phyloP scores from a whole-genome alignment of 495 filamentous ascomycete genomes.

The Cercophora samala region DNA sequence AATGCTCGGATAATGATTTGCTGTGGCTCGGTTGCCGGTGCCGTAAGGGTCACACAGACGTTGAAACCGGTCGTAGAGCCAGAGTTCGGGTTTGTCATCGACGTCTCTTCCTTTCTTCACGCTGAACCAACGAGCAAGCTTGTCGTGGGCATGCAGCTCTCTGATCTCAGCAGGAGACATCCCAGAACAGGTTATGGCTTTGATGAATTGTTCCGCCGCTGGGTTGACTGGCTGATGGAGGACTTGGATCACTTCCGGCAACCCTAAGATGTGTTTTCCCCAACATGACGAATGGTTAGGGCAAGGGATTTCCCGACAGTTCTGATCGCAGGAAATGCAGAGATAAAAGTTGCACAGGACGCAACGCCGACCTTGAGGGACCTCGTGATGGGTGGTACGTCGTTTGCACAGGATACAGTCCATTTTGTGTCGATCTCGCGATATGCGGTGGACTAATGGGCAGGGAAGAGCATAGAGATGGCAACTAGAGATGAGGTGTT shows the following conservation, averaged over 20 bases:
- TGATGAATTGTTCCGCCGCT: neutral
- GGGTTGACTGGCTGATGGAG: neutral
- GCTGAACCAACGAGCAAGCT: neutral
- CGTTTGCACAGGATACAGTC: neutral
- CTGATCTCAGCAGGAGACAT: neutral
- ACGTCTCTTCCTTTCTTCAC: neutral
- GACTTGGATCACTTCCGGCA: neutral
- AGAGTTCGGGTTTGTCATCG: conserved; percentile 8
- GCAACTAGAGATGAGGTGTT: too few species aligned
- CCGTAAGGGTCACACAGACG: conserved; percentile 2
- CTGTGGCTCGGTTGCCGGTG: conserved; percentile 3
- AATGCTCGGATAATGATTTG: conserved; percentile 8
- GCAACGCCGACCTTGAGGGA: neutral
- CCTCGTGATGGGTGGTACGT: neutral
- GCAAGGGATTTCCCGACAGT: neutral
- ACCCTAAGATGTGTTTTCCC: neutral
- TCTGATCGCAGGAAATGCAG: neutral
- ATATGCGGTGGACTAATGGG: too few species aligned
- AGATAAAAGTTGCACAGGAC: neutral
- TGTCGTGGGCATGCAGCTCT: neutral
- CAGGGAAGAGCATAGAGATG: too few species aligned
- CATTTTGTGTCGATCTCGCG: neutral
- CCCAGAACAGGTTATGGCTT: neutral
- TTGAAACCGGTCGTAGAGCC: conserved; percentile 14
- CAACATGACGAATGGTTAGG: neutral